Evolutionary conservation across 2,329 filamentous ascomycete species (phyloP), one percentile per base, ranked within the genome.

Genomic region (Trichoderma koningiopsis): DNA sequence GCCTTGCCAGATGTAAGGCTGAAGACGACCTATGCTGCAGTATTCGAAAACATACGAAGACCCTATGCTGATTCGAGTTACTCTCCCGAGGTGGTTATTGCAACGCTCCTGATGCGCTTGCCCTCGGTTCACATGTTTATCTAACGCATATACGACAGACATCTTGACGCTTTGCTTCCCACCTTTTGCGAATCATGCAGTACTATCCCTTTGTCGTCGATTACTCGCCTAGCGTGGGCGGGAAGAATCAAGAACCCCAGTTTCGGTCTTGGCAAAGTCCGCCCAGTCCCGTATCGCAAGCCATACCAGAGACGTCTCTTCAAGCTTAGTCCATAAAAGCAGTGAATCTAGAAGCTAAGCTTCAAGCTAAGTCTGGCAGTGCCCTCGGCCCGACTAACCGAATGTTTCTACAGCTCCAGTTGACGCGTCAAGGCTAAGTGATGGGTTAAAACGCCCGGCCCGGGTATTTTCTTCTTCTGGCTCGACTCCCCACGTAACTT

Each of bases 311-410:
- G 47, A 19, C 13, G n/a, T 40, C 24, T 19, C 29, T 64, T 55
- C 47, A 37, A 49, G 47, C 47, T 40, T 55, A 40, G 22, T 37
- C 47, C 47, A 49, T 49, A 24, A 10, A 49, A 24, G 47, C n/a
- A 11, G 4, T 27, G 27, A 2, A 49, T 49, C 31, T 49, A 27
- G 11, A 0, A 10, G 29, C 55, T 19, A 59, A 52, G 40, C 53
- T 58, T 59, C 61, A 52, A 35, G 37, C 64, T 22, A 59, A 59
- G 40, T 33, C 13, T 52, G 64, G 29, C 37, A 40, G 59, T 40
- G 14, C 22, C 4, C 53, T 52, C 55, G 55, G 64, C 11, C 64
- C 64, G 55, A 67, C 55, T 52, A 37, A 40, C 53, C 29, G 64
- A 37, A 37, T 40, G 37, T 59, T 52, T 35, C 37, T 58, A 1